Conservation (phyloP, 768 basidiomycete genomes). For the Panellus pusillus region DNA sequence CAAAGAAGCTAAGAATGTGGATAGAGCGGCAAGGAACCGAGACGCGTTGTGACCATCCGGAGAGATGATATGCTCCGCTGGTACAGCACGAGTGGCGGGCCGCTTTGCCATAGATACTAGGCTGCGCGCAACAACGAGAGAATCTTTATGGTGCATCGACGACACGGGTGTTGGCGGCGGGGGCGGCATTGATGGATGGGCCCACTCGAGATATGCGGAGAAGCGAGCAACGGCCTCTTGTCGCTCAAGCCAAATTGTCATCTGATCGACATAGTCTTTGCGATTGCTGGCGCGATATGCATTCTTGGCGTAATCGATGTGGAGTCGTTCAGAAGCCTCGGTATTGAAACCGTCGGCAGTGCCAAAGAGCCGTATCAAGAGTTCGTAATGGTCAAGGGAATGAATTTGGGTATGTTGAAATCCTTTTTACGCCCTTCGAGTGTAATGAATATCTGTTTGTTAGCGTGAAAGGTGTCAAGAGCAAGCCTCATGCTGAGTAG, state of each 20-base stretch:
- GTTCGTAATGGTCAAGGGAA: no score
- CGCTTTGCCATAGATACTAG: no score
- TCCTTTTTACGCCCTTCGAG: conserved; percentile 22
- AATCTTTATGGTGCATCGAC: no score
- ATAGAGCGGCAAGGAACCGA: no score
- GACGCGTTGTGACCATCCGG: no score
- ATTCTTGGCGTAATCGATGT: conserved; percentile 39
- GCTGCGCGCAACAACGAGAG: no score
- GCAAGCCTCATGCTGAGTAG: conserved; percentile 22
- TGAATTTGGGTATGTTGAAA: conserved; percentile 38
- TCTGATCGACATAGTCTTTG: conserved; percentile 30
- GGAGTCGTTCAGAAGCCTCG: conserved; percentile 33
- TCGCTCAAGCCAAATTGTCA: conserved; percentile 32
- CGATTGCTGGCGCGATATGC: conserved; percentile 25
- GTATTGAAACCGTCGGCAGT: conserved; percentile 29
- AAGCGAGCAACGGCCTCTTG: conserved; percentile 24
- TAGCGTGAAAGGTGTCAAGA: conserved; percentile 23
- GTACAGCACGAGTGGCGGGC: no score
- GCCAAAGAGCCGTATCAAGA: conserved; percentile 26
- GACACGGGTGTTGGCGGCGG: no score
- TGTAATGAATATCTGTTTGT: conserved; percentile 28
- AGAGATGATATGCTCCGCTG: no score
- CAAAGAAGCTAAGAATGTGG: no score
- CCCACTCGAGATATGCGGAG: no score
- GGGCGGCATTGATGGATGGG: no score